Percentiles rank a stretch among this genome's conserved stretches.
Conservation (phyloP, 2,329 filamentous ascomycete species). For the Ceratocystis diversiconidia region DNA sequence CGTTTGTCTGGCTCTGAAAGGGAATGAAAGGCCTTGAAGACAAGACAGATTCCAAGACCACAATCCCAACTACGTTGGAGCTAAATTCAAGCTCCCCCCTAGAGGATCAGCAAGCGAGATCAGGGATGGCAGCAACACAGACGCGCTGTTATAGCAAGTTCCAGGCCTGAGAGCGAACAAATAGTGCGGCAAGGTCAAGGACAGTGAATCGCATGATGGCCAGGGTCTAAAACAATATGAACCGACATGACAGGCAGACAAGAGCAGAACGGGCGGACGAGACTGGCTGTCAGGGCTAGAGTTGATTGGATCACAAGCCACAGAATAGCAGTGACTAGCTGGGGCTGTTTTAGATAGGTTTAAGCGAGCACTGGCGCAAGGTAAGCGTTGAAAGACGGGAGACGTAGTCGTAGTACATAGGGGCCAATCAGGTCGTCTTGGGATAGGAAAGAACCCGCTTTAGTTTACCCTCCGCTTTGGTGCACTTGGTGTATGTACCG, state of each 20-base stretch:
- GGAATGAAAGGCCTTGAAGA: too few relatives aligned
- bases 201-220: background rate
- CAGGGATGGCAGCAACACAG: constrained; percentile 1
- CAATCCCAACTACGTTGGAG: background rate
- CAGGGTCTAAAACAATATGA: background rate
- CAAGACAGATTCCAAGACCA: too few relatives aligned
- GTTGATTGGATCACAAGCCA: too few relatives aligned
- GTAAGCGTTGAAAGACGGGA: too few relatives aligned
- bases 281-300: too few relatives aligned
- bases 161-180: background rate
- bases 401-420: too few relatives aligned
- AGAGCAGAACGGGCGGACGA: too few relatives aligned
- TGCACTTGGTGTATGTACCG: too few relatives aligned
- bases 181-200: background rate
- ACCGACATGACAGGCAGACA: background rate
- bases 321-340: background rate
- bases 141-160: background rate
- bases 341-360: background rate
- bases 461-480: too few relatives aligned
- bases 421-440: too few relatives aligned
- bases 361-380: background rate
- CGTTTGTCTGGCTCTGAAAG: too few relatives aligned
- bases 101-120: constrained; percentile 1
- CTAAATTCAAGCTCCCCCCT: background rate
- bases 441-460: too few relatives aligned